A percentile compares a stretch with the other conserved stretches of the same genome.
phyloP scores from a whole-genome alignment of 75 land plant species.

The Ceratopteris richardii region DNA sequence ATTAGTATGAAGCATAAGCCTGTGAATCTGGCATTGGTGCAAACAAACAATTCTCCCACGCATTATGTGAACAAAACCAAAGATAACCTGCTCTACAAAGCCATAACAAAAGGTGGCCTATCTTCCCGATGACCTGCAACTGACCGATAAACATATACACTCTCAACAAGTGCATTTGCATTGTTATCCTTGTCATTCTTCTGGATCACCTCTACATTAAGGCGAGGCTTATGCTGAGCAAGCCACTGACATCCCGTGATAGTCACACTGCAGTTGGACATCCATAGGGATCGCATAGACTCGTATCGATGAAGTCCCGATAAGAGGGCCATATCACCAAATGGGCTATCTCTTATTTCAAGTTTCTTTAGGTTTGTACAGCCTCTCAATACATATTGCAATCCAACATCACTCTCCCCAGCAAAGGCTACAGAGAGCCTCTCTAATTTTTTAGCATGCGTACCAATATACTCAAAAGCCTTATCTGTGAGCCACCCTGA shows the following conservation, averaged over 20 bases:
- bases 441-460: conserved; percentile 63
- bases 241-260: conserved; percentile 48
- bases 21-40: too few relatives aligned
- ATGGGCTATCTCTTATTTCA: conserved; percentile 90
- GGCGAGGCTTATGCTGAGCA: conserved; percentile 45
- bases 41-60: too few relatives aligned
- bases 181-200: conserved; percentile 9
- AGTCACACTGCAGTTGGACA: conserved; percentile 66
- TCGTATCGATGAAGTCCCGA: conserved; percentile 68
- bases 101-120: conserved; percentile 58
- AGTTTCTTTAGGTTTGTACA: conserved; percentile 80
- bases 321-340: conserved; percentile 69
- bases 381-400: conserved; percentile 67
- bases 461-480: conserved; percentile 75
- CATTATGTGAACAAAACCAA: too few relatives aligned
- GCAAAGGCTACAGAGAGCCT: conserved; percentile 91
- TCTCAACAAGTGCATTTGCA: conserved; percentile 51
- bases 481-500: conserved; percentile 81
- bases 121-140: conserved; percentile 74
- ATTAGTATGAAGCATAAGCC: too few relatives aligned
- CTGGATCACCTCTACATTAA: conserved; percentile 76
- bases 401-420: conserved; percentile 58
- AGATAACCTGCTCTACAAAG: conserved; percentile 25
- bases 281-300: conserved; percentile 92
- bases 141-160: conserved; percentile 74